Percentiles rank a stretch among this genome's conserved stretches.
These are phyloP conservation scores for Colletotrichum filicis DNA, from an alignment of 2,329 filamentous ascomycete genomes.

Conservation along the genomic window DNA sequence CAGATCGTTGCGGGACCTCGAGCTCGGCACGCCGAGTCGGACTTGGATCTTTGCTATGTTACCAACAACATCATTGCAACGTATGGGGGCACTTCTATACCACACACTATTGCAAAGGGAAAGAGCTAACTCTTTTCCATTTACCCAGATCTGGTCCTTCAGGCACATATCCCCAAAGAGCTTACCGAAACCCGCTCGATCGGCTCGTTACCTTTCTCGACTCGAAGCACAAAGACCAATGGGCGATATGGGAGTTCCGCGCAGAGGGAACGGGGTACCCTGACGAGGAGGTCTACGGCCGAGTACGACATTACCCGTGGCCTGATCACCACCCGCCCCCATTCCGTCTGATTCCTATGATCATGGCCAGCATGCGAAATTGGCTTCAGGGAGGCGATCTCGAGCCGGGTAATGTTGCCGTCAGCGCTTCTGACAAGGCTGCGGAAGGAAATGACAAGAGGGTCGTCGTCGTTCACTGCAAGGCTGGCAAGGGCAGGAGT, in stretches of 20 bases:
- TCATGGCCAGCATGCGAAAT: constrained; percentile 92
- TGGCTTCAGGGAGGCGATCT: constrained; percentile 74
- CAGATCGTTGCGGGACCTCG: constrained; percentile 93
- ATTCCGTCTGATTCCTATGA: constrained; percentile 86
- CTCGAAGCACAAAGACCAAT: constrained; percentile 81
- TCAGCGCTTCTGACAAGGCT: constrained; percentile 33
- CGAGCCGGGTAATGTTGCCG: constrained; percentile 28
- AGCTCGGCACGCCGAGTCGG: constrained; percentile 84
- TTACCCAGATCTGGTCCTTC: constrained; percentile 84
- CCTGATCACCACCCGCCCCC: constrained; percentile 97
- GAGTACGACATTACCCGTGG: constrained; percentile 93
- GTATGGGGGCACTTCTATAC: constrained; percentile 48
- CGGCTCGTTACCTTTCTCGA: constrained; percentile 90
- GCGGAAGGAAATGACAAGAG: constrained; percentile 53
- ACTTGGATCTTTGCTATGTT: constrained; percentile 95
- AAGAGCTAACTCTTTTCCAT: background rate
- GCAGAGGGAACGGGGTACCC: constrained; percentile 97
- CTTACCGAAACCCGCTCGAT: constrained; percentile 93
- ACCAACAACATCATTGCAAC: constrained; percentile 80
- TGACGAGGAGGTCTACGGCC: constrained; percentile 85
- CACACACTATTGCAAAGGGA: constrained; percentile 44
- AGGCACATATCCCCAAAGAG: constrained; percentile 87
- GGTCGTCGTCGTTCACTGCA: constrained; percentile 94
- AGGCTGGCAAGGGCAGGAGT: constrained; percentile 94
- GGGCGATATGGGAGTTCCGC: constrained; percentile 98